Evolutionary conservation across 257 asterid species (phyloP).

Genomic region (Euphrasia confusa): DNA sequence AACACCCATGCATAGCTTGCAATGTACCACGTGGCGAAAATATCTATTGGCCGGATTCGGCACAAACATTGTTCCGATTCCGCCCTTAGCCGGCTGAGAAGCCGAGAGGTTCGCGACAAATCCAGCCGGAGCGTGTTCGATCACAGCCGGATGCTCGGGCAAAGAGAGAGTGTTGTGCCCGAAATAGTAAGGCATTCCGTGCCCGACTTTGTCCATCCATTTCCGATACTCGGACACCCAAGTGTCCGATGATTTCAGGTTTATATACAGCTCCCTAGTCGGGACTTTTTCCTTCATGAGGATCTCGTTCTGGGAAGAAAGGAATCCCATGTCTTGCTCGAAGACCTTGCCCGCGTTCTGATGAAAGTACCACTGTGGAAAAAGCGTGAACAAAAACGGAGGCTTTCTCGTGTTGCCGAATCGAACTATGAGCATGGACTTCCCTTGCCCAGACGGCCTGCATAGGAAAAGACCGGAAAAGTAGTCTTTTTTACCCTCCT

Average conservation of each 20-base stretch:
- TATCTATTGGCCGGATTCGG: conserved; percentile 75
- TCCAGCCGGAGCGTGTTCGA: conserved; percentile 98
- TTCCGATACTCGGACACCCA: conserved; percentile 84
- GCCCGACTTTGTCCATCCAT: conserved; percentile 98
- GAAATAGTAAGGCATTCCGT: conserved; percentile 88
- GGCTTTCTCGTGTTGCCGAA: conserved; percentile 63
- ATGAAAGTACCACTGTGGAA: conserved; percentile 79
- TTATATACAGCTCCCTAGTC: conserved; percentile 64
- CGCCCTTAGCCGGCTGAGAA: conserved; percentile 91
- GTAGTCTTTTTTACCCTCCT: conserved; percentile 57
- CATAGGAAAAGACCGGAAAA: conserved; percentile 75
- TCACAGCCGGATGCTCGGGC: conserved; percentile 63
- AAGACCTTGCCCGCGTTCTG: conserved; percentile 89
- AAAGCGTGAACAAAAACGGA: conserved; percentile 37
- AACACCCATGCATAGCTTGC: conserved; percentile 51
- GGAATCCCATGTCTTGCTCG: conserved; percentile 98
- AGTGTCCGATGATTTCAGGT: conserved; percentile 72
- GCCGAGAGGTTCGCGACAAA: conserved; percentile 72
- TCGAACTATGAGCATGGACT: conserved; percentile 91
- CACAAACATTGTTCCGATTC: conserved; percentile 59
- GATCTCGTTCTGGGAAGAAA: conserved; percentile 84
- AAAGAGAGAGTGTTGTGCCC: conserved; percentile 68
- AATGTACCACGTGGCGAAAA: conserved; percentile 78
- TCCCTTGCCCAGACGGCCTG: conserved; percentile 92
- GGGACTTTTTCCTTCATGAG: conserved; percentile 81